Evolutionary conservation across 2,329 filamentous ascomycete species (phyloP).

Genomic region (Ambrosiella cleistominuta): DNA sequence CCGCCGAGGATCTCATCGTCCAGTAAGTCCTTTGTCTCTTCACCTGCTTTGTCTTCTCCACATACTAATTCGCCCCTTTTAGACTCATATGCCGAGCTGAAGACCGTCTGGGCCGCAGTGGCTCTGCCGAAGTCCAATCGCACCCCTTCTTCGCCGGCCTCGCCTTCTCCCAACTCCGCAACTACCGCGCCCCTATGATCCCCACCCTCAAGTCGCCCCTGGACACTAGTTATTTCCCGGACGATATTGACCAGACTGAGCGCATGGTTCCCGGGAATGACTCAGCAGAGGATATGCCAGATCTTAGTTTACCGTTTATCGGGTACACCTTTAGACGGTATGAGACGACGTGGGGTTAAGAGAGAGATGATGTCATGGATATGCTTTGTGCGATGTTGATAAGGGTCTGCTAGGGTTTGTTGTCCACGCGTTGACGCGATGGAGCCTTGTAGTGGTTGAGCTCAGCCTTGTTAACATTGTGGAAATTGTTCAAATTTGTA

Average conservation of each 20-base stretch:
- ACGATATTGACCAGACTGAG: conserved; percentile 94
- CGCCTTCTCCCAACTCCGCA: conserved; percentile 79
- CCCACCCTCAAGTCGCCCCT: conserved; percentile 83
- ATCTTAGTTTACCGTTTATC: conserved; percentile 75
- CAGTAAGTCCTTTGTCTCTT: conserved; percentile 38
- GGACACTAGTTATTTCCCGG: conserved; percentile 96
- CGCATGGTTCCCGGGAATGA: conserved; percentile 9
- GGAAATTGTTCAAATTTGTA: not conserved
- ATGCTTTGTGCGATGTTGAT: not conserved
- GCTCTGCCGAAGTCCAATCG: conserved; percentile 79
- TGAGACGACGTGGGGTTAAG: conserved; percentile 12
- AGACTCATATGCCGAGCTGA: conserved; percentile 90
- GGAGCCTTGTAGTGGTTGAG: conserved; percentile 2
- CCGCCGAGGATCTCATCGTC: conserved; percentile 83
- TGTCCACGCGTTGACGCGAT: not conserved
- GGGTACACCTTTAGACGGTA: conserved; percentile 19
- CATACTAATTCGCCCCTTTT: not conserved
- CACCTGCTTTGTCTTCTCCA: conserved; percentile 20
- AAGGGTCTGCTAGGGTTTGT: not conserved
- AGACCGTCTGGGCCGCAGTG: conserved; percentile 72
- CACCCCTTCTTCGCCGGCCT: conserved; percentile 96
- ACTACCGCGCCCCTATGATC: conserved; percentile 90
- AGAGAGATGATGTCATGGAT: not conserved
- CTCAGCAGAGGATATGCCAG: conserved; percentile 54
- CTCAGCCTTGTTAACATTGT: not conserved